Percentiles rank a stretch among this genome's conserved stretches.
phyloP scores from a whole-genome alignment of 805 yeast genomes.

The Nakazawaea siamensis region DNA sequence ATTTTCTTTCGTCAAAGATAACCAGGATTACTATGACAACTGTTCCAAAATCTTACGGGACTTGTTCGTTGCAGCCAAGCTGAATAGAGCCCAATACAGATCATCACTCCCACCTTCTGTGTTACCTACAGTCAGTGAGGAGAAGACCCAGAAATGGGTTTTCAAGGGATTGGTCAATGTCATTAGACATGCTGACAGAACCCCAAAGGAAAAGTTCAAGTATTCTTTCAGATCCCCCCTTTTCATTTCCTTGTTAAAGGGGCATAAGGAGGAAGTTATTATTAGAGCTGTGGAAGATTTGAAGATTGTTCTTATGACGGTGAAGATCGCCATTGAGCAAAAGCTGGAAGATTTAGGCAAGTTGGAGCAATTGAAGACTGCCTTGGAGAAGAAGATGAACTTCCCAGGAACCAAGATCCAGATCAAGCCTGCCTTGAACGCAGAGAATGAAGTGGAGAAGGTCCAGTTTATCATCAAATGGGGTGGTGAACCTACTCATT shows the following conservation, averaged over 20 bases:
- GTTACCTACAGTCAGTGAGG: constrained; percentile 29
- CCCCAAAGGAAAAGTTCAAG: constrained; percentile 96
- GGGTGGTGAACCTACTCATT: constrained; percentile 99
- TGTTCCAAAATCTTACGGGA: constrained; percentile 73
- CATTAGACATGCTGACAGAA: constrained; percentile 95
- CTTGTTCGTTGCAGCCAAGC: constrained; percentile 59
- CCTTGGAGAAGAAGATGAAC: constrained; percentile 79
- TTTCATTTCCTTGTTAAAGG: constrained; percentile 80
- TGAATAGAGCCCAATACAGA: constrained; percentile 31
- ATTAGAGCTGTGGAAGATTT: constrained; percentile 85
- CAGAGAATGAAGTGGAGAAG: constrained; percentile 71
- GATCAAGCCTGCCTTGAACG: constrained; percentile 75
- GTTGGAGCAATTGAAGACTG: constrained; percentile 65
- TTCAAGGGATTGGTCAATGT: constrained; percentile 89
- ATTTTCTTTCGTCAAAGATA: constrained; percentile 94
- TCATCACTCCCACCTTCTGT: constrained; percentile 22
- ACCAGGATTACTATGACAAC: constrained; percentile 72
- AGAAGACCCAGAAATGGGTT: constrained; percentile 87
- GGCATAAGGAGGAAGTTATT: constrained; percentile 93
- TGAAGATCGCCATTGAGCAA: constrained; percentile 71
- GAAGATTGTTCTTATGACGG: constrained; percentile 77
- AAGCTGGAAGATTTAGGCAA: constrained; percentile 76
- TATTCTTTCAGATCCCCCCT: constrained; percentile 86
- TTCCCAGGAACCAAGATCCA: constrained; percentile 97
- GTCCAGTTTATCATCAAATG: constrained; percentile 94